Base-by-base conservation (phyloP, 495 filamentous ascomycete species). In the Aspergillus taichungensis region DNA sequence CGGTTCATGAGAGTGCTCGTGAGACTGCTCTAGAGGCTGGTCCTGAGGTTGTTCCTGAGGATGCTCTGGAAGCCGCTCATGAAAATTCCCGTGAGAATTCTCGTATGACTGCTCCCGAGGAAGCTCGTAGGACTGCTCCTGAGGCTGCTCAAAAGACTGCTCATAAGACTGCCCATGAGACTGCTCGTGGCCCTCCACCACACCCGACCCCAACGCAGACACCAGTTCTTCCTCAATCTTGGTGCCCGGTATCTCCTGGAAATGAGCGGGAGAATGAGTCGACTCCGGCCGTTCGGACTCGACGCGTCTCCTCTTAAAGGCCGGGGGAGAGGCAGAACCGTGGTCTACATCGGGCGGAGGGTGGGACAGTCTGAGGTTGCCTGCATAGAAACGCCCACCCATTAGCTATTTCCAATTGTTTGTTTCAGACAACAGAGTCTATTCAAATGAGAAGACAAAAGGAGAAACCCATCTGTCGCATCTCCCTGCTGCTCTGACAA, bases 191-290 rank as follows among this genome's bases (percentile, higher is more conserved):
- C 58, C 52, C 39, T 64, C 56, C 6, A 63, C 55, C 13, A 62
- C 54, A 2, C 61, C 52, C 30, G 63, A 54, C 0, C 58, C 63
- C 13, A 71, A 50, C 11, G 62, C 65, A 6, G 65, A 66, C 0
- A 60, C 68, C n/a, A 73, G 37, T 39, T 69, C 63, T 33, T 69
- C 61, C 51, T 70, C 66, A n/a, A 71, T 64, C 46, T 65, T 59
- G 37, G 67, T 61, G 11, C 62, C 68, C 1, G 64, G 46, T 1
- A 34, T 43, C 32, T 56, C 43, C 54, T 18, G 60, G 34, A 31
- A 55, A 31, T 37, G 30, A 33, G 13, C 18, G 2, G 18, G 18
- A 24, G 18, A 24, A 24, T 24, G 18, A 24, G 18, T 24, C 18
- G 18, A 24, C 18, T 53, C 59, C 34, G 45, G 49, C 9, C 54